These are phyloP conservation scores for Sordariomycetes sp. DNA, from an alignment of 2,329 filamentous ascomycete species.

Conservation along the genomic window DNA sequence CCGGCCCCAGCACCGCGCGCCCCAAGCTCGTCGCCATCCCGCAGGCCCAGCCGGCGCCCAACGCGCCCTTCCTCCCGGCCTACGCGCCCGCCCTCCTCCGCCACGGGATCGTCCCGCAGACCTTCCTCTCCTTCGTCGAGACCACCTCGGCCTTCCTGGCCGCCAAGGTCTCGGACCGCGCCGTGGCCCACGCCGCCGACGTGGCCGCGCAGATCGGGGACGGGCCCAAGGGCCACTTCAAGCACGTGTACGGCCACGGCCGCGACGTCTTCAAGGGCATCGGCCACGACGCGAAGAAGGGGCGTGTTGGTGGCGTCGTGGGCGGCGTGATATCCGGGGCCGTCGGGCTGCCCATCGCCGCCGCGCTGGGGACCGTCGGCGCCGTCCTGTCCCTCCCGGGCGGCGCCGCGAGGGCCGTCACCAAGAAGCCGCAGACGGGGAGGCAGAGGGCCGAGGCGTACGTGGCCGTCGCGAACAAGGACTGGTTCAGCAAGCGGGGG, in stretches of 20 bases:
- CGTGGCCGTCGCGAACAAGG: constrained; percentile 25
- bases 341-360: constrained; percentile 25
- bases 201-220: constrained; percentile 22
- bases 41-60: constrained; percentile 20
- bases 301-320: constrained; percentile 28
- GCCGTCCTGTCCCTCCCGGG: constrained; percentile 22
- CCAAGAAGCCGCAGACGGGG: constrained; percentile 27
- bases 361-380: constrained; percentile 23
- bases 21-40: constrained; percentile 27
- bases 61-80: constrained; percentile 25
- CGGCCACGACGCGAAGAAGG: constrained; percentile 21
- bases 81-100: constrained; percentile 25
- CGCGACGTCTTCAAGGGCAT: constrained; percentile 25
- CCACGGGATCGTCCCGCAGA: constrained; percentile 22
- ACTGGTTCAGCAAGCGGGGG: constrained; percentile 29
- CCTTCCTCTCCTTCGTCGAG: constrained; percentile 21
- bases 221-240: constrained; percentile 23
- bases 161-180: constrained; percentile 31
- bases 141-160: constrained; percentile 34
- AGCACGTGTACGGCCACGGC: constrained; percentile 22
- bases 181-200: constrained; percentile 30
- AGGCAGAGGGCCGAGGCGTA: constrained; percentile 29
- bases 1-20: background rate
- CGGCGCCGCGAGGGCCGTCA: constrained; percentile 19
- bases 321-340: constrained; percentile 22